Evolutionary conservation across 192 early-diverging fungal genomes (phyloP).

Genomic region (Oehlia diaphana): DNA sequence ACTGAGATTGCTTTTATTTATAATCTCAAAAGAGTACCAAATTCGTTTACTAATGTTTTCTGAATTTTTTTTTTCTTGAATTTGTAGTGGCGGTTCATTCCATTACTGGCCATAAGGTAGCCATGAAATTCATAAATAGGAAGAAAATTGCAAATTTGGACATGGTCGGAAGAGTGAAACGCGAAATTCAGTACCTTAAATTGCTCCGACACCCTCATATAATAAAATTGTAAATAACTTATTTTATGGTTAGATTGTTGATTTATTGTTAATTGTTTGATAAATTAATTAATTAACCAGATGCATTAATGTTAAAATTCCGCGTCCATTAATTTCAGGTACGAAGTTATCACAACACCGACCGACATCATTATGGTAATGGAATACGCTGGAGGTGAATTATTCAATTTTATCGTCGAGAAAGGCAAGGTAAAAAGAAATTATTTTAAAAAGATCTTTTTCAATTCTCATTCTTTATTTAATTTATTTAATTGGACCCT

Average conservation of each 20-base stretch:
- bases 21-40: not conserved
- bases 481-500: not conserved
- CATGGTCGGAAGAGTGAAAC: constrained; percentile 93
- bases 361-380: constrained; percentile 98
- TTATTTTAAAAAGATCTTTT: not conserved
- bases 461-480: not conserved
- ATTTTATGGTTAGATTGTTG: not conserved
- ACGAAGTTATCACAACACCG: constrained; percentile 96
- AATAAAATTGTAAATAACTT: constrained; percentile 82
- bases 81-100: constrained; percentile 90
- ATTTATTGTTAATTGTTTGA: not conserved
- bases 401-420: constrained; percentile 86
- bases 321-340: constrained; percentile 46
- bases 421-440: constrained; percentile 56
- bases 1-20: not conserved
- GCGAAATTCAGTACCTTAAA: constrained; percentile 97
- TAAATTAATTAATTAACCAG: not conserved
- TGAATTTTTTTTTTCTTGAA: not conserved
- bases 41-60: not conserved
- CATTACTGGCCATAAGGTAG: constrained; percentile 94
- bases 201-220: constrained; percentile 96
- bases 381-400: constrained; percentile 82
- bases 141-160: constrained; percentile 90
- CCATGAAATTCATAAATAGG: constrained; percentile 94
- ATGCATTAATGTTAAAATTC: not conserved